A percentile compares a stretch with the other conserved stretches of the same genome.
These are phyloP conservation scores for Heterobasidion annosum DNA, from an alignment of 1,284 basidiomycete genomes.

Conservation along the genomic window DNA sequence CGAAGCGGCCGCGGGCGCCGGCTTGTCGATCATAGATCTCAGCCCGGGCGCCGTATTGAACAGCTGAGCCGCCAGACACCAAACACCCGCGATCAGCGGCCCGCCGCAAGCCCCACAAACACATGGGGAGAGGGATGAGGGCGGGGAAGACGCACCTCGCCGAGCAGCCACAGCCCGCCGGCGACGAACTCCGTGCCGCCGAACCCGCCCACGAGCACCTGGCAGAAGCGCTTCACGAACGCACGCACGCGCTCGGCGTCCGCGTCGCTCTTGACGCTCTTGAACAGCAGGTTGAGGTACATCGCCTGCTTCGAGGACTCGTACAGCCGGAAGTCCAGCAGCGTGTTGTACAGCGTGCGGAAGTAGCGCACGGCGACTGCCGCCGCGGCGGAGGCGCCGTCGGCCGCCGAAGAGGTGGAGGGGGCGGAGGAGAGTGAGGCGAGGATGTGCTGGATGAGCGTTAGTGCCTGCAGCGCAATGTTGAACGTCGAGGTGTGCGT, in stretches of 20 bases:
- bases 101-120: neutral
- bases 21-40: constrained; percentile 50
- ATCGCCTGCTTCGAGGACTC: constrained; percentile 92
- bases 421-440: constrained; percentile 29
- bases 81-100: neutral
- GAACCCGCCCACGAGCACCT: constrained; percentile 67
- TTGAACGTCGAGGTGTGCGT: constrained; percentile 95
- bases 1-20: constrained; percentile 17
- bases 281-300: constrained; percentile 95
- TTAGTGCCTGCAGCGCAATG: constrained; percentile 89
- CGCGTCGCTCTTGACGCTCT: constrained; percentile 78
- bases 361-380: constrained; percentile 82
- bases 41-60: constrained; percentile 71
- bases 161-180: constrained; percentile 74
- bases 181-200: constrained; percentile 86
- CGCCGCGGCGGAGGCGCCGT: constrained; percentile 22
- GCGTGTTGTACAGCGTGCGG: constrained; percentile 82
- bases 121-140: neutral
- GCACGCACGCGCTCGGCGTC: constrained; percentile 67
- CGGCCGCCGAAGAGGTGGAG: constrained; percentile 18
- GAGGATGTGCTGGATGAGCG: constrained; percentile 85
- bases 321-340: constrained; percentile 78
- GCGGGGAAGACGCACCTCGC: constrained; percentile 42
- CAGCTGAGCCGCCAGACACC: constrained; percentile 36
- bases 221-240: constrained; percentile 82